Evolutionary conservation across 2,329 filamentous ascomycete genomes (phyloP), one percentile per base, ranked within the genome.

Genomic region (Fusarium cicatricum): DNA sequence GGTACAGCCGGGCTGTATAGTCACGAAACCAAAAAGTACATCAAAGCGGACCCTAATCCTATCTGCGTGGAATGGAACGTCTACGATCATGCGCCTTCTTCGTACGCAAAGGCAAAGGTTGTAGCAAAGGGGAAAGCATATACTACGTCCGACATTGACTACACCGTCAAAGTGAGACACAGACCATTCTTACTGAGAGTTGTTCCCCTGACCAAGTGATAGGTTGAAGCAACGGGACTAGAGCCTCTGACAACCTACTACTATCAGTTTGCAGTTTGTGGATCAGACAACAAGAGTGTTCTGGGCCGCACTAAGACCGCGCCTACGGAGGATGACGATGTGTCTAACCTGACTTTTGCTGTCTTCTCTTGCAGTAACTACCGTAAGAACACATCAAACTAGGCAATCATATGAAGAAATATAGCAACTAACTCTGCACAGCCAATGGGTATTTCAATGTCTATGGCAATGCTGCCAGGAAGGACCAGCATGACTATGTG

Each of bases 81-180:
- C 23, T 60, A 44, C 31, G 48, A 45, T 15, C 78, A 80, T 12
- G 74, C 75, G 16, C 82, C 62, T 69, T 26, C 23, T 26, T 78
- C 34, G 5, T 72, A 73, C 11, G 67, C 16, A 14, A 3, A 48
- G n/a, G 44, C 16, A 15, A 33, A 76, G 2, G 74, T 84, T 8
- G 83, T 84, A 2, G 78, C 82, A 44, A 77, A 76, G 1, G 89
- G 89, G 5, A 82, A 75, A 31, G 87, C 82, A 1, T 90, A 86
- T 68, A 92, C 90, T 0, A 89, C 82, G 31, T 89, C 84, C 1
- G 89, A 92, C 69, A 84, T 92, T 41, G 90, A 92, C 69, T 92
- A 87, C 69, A 92, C 89, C 0, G 77, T 91, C 55, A 91, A 91
- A 79, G 85, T 85, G 69, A 44, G 54, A 21, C 4, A 11, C 2